Conservation (phyloP, 306 rosid species). For the Quercus cerris region DNA sequence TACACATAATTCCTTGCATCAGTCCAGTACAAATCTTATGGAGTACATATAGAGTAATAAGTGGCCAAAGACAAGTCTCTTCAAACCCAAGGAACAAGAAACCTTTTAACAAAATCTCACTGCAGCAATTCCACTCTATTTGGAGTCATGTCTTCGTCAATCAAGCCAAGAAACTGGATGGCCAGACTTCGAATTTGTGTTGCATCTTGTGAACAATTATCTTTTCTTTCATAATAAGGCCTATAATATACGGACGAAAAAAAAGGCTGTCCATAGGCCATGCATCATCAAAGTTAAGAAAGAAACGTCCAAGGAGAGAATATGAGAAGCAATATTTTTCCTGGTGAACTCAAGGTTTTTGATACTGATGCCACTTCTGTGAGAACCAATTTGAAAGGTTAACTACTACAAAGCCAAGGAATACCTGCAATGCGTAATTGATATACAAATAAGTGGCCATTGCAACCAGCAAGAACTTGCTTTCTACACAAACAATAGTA, state of each 20-base stretch:
- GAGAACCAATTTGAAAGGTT: conserved; percentile 28
- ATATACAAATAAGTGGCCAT: not conserved
- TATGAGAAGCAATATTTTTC: not conserved
- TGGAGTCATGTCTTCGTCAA: not conserved
- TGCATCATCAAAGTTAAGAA: not conserved
- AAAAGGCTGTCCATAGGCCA: not conserved
- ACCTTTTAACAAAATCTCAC: not conserved
- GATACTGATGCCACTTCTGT: conserved; percentile 17
- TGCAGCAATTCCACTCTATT: not conserved
- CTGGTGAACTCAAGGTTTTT: not conserved
- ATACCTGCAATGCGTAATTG: conserved; percentile 10
- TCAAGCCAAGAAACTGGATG: not conserved
- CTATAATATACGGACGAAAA: not conserved
- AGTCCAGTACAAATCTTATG: not conserved
- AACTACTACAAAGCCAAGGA: conserved; percentile 31
- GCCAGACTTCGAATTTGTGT: not conserved
- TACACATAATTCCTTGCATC: not conserved
- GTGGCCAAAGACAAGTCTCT: not conserved
- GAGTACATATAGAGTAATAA: not conserved
- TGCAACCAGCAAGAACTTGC: not conserved
- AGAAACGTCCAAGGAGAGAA: not conserved
- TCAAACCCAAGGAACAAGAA: not conserved
- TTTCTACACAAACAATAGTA: not conserved
- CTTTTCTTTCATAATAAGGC: not conserved
- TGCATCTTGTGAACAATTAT: not conserved